Conservation (phyloP, 345 rosid species). For the Balakata baccata region DNA sequence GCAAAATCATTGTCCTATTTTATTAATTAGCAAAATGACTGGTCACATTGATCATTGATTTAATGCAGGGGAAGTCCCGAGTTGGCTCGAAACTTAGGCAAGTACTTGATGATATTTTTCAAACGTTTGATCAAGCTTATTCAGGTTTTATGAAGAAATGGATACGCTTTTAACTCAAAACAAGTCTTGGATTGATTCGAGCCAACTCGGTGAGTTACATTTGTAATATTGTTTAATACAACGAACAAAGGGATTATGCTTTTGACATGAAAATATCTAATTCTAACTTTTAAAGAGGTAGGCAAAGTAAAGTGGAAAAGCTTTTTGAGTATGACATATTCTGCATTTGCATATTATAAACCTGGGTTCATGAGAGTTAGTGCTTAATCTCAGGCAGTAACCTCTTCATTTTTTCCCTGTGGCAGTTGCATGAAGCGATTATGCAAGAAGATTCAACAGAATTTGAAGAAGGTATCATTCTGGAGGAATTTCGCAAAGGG, state of each 20-base stretch:
- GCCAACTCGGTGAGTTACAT: conserved; percentile 51
- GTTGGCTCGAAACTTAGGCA: conserved; percentile 60
- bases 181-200: conserved; percentile 47
- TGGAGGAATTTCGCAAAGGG: conserved; percentile 86
- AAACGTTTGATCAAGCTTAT: conserved; percentile 42
- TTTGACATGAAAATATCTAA: background rate
- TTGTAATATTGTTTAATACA: conserved; percentile 1
- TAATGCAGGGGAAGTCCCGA: conserved; percentile 56
- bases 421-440: conserved; percentile 91
- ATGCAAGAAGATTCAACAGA: conserved; percentile 80
- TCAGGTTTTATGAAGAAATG: conserved; percentile 58
- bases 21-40: background rate
- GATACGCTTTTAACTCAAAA: conserved; percentile 42
- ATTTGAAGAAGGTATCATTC: conserved; percentile 72
- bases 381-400: background rate
- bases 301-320: background rate
- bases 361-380: background rate
- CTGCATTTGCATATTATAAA: background rate
- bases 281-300: background rate
- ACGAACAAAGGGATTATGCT: background rate
- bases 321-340: background rate
- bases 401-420: conserved; percentile 2
- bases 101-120: conserved; percentile 46
- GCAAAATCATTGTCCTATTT: background rate
- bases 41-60: conserved; percentile 26